phyloP scores from a whole-genome alignment of 2,329 filamentous ascomycete species.

The Nothophaeocryptopus gaeumannii region DNA sequence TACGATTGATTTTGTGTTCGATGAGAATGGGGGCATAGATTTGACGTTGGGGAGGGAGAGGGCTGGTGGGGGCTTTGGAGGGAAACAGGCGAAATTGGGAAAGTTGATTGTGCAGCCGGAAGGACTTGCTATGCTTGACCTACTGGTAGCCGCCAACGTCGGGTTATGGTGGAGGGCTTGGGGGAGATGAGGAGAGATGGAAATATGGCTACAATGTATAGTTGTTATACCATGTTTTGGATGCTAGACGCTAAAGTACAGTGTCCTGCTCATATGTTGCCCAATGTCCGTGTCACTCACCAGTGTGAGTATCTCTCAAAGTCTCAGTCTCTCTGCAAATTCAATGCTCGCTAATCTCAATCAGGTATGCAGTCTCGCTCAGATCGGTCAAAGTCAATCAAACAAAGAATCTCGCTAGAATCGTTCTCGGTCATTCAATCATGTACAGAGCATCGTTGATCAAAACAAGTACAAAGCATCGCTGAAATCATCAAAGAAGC shows the following conservation, averaged over 20 bases:
- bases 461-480: too few species aligned
- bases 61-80: constrained; percentile 80
- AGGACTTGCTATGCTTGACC: constrained; percentile 91
- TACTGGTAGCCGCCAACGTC: constrained; percentile 87
- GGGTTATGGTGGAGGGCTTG: constrained; percentile 88
- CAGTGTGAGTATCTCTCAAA: too few species aligned
- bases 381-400: neutral
- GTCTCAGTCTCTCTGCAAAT: neutral
- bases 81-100: constrained; percentile 85
- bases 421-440: too few species aligned
- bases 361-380: neutral
- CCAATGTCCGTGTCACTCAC: too few species aligned
- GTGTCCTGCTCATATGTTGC: neutral
- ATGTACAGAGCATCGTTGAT: too few species aligned
- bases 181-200: constrained; percentile 2
- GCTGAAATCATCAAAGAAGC: too few species aligned
- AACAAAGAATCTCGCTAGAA: too few species aligned
- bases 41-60: constrained; percentile 75
- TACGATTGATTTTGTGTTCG: constrained; percentile 23
- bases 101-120: constrained; percentile 89
- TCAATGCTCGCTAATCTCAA: neutral
- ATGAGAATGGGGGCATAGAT: constrained; percentile 56
- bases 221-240: neutral
- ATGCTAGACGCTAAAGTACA: neutral
- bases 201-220: constrained; percentile 1